phyloP scores from a whole-genome alignment of 768 basidiomycete genomes.

The Mycena kentingensis region DNA sequence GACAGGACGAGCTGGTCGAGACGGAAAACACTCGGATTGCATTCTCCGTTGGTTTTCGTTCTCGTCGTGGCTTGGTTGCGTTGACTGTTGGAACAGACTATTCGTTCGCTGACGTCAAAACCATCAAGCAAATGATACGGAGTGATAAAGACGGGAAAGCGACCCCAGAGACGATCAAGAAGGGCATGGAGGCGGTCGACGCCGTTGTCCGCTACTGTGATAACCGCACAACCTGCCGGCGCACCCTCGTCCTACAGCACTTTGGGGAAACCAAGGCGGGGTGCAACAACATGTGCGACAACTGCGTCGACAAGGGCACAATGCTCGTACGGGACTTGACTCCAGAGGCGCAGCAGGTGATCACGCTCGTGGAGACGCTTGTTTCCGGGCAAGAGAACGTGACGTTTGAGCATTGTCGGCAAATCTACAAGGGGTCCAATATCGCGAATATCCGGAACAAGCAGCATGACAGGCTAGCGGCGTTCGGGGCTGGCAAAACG shows the following conservation, averaged over 20 bases:
- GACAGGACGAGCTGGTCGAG: constrained; percentile 94
- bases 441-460: constrained; percentile 46
- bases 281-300: constrained; percentile 90
- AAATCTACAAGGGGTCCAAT: constrained; percentile 68
- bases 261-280: constrained; percentile 66
- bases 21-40: constrained; percentile 82
- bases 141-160: constrained; percentile 49
- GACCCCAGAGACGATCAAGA: constrained; percentile 60
- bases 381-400: constrained; percentile 47
- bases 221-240: constrained; percentile 84
- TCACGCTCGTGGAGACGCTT: constrained; percentile 58
- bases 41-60: constrained; percentile 68
- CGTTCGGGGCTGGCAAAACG: constrained; percentile 57
- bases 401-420: constrained; percentile 60
- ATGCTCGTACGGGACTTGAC: constrained; percentile 62
- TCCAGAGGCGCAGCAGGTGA: constrained; percentile 51
- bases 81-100: constrained; percentile 55
- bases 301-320: constrained; percentile 61
- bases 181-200: constrained; percentile 63
- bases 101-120: constrained; percentile 56
- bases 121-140: constrained; percentile 61
- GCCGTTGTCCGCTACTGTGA: constrained; percentile 79
- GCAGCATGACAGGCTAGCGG: constrained; percentile 46
- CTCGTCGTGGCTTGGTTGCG: not conserved
- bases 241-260: constrained; percentile 83